Percentiles rank a stretch among this genome's conserved stretches.
These are phyloP conservation scores for Penicillium concentricum DNA, from an alignment of 2,329 filamentous ascomycete genomes.

Conservation along the genomic window DNA sequence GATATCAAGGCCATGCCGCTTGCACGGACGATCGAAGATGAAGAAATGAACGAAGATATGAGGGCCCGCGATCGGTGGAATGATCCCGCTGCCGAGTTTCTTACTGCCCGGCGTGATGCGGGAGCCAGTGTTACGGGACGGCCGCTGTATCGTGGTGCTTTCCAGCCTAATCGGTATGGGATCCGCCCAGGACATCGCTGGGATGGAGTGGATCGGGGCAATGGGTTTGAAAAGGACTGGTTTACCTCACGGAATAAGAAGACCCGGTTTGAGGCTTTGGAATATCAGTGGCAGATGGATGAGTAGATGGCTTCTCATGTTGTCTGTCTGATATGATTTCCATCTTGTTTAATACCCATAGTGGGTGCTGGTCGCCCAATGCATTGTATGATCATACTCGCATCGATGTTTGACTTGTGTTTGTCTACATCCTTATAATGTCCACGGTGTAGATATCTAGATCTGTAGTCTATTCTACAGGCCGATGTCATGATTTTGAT, in stretches of 20 bases:
- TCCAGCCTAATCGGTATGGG: conserved; percentile 87
- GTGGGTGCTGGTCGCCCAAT: conserved; percentile 15
- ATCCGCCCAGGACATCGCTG: conserved; percentile 90
- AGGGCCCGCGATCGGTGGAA: conserved; percentile 81
- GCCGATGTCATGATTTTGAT: not conserved
- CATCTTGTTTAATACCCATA: not conserved
- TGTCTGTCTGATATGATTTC: not conserved
- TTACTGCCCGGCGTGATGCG: conserved; percentile 53
- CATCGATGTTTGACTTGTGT: not conserved
- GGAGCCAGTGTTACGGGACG: conserved; percentile 53
- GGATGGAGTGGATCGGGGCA: conserved; percentile 94
- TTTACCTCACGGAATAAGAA: conserved; percentile 83
- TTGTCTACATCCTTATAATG: not conserved
- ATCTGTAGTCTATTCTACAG: not conserved
- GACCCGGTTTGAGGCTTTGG: conserved; percentile 72
- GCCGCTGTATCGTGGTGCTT: conserved; percentile 74
- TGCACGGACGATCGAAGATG: conserved; percentile 79
- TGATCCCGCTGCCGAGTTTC: conserved; percentile 83
- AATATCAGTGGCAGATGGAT: conserved; percentile 97
- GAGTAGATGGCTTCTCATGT: conserved; percentile 52
- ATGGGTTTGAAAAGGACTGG: conserved; percentile 89
- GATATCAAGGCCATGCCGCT: conserved; percentile 82
- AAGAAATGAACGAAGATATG: conserved; percentile 78
- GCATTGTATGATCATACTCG: not conserved
- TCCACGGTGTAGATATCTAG: not conserved